Base-by-base conservation (phyloP, 202 grass and related monocot species). In the Zoysia matrella region DNA sequence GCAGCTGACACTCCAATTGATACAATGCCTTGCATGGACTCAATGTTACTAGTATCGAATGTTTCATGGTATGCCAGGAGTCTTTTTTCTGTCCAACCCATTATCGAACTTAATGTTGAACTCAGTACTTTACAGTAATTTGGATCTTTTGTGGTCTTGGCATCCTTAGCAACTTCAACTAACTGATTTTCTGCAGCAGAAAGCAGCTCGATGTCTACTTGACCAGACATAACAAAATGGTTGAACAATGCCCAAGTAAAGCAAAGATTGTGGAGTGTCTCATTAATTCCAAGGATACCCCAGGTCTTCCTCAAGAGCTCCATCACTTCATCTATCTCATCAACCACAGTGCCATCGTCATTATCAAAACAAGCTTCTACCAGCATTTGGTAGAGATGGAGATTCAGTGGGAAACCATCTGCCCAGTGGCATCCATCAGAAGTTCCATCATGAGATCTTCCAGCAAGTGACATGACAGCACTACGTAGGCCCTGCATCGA, bases 221-320 rank as follows among this genome's bases (percentile, higher is more conserved):
- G 92, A 55, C 84, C 85, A 13, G 89, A 91, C 68, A 79, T 80
- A 84, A 95, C 90, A 61, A 90, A 95, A 66, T 82, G 85, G 58
- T 95, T 89, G 88, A 98, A 98, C 70, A 98, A 83, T 86, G 92
- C 90, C 96, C 96, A 98, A 41, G 89, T 91, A 84, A 98, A 98
- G 76, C 96, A 98, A 67, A 98, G 90, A 83, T 98, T 98, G 75
- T 98, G 96, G 83, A 93, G 86, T 74, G 77, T 86, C 76, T 98
- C 85, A 77, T 88, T 91, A 36, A 98, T 92, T 84, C 96, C 92
- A 53, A 98, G 89, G 55, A 98, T 92, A 80, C 69, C 60, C 96
- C 96, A 98, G 10, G 96, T 95, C 82, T 98, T 98, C 30, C 30
- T 36, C 30, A 36, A 36, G 30, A 36, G 30, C 30, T 36, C 30